Base-by-base conservation (phyloP, 2,329 filamentous ascomycete genomes). In the Leptographium flavum region DNA sequence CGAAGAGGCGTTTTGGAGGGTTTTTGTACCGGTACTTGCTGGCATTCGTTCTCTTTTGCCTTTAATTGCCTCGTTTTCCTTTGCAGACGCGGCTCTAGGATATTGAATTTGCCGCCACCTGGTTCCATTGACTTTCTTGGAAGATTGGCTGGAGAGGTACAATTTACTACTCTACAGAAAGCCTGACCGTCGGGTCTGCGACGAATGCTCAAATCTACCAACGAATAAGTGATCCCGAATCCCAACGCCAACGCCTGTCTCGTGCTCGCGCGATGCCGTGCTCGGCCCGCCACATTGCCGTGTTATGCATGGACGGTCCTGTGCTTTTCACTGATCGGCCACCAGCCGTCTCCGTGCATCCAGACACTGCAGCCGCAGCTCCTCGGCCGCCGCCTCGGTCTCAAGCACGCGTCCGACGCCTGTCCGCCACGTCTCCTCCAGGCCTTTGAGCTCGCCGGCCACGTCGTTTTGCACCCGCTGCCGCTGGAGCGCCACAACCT, bases 351-450 rank as follows among this genome's bases (percentile, higher is more conserved):
- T 69, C 61, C 80, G 71, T 58, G 72, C 71, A 54, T 81, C 76
- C 49, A 87, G 57, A 43, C 87, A 75, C 62, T 84, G 73, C 53
- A 67, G 66, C 57, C 77, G 71, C 55, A 95, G 56, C 41, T 70
- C 72, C 63, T 94, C 85, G 10, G 81, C 81, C 0, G 87, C 92
- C 45, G 90, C 71, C 68, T 95, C 86, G 0, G 85, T 84, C 73
- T 95, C 87, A 33, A 96, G 65, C 39, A 92, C 80, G 48, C 78
- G 73, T 3, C 83, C 83, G 2, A 96, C 76, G 22, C 85, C 85
- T 42, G 69, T 73, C 63, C 74, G 79, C 90, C 90, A 96, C 3
- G 73, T 75, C 49, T 85, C 78, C 56, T 93, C 85, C 31, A 63
- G 61, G 4, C 74, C 73, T 47, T 66, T 67, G 57, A 95, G 67